phyloP scores from a whole-genome alignment of 75 land plant species.

The Pinus taeda region DNA sequence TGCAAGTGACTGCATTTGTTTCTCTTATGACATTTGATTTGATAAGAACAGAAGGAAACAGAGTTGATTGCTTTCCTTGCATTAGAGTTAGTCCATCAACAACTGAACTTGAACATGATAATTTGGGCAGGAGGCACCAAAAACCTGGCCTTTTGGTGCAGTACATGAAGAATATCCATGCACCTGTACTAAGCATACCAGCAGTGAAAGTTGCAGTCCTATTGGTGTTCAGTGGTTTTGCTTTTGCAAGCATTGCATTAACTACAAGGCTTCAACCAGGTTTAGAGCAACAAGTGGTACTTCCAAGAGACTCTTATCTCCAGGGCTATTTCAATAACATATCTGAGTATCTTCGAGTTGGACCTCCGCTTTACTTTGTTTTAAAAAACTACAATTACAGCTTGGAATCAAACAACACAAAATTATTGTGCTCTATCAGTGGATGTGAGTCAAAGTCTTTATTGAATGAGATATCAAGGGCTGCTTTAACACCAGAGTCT shows the following conservation, averaged over 20 bases:
- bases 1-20: constrained; percentile 97
- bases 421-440: constrained; percentile 91
- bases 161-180: constrained; percentile 82
- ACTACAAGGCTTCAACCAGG: constrained; percentile 79
- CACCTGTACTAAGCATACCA: constrained; percentile 62
- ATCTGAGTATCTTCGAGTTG: constrained; percentile 79
- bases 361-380: constrained; percentile 95
- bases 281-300: constrained; percentile 84
- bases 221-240: constrained; percentile 57
- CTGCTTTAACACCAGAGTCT: constrained; percentile 69
- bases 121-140: constrained; percentile 13
- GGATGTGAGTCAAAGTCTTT: constrained; percentile 88
- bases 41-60: constrained; percentile 54
- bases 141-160: constrained; percentile 55
- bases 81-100: constrained; percentile 32
- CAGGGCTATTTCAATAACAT: constrained; percentile 91
- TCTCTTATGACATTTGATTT: constrained; percentile 86
- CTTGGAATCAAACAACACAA: constrained; percentile 70
- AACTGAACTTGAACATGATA: constrained; percentile 35
- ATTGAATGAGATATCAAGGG: constrained; percentile 85
- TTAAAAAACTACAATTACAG: constrained; percentile 89
- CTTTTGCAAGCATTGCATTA: constrained; percentile 85
- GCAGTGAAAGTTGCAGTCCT: constrained; percentile 78
- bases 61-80: constrained; percentile 95
- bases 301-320: constrained; percentile 92